Evolutionary conservation across 257 asterid species (phyloP).

Genomic region (Nicotiana knightiana): DNA sequence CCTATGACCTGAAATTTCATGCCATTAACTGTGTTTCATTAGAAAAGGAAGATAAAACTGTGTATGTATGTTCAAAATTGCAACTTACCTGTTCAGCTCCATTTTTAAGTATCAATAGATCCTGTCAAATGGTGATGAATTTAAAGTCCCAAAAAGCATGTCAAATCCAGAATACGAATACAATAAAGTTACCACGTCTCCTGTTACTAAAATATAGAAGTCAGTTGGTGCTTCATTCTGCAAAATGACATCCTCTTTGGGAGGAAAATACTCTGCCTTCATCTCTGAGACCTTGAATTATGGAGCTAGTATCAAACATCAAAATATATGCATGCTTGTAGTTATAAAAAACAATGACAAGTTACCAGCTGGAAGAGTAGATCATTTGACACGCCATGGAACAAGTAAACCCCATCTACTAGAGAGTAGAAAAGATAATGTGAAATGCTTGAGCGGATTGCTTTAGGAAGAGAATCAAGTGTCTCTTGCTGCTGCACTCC

Average conservation of each 20-base stretch:
- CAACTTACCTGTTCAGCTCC: slow-evolving; percentile 63
- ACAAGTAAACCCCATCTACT: slow-evolving; percentile 27
- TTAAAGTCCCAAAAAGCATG: no score
- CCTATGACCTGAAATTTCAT: slow-evolving; percentile 55
- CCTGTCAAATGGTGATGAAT: slow-evolving; percentile 19
- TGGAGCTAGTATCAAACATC: background rate
- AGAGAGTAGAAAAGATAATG: slow-evolving; percentile 29
- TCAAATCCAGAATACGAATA: background rate
- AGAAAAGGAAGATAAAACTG: background rate
- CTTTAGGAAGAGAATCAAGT: slow-evolving; percentile 34
- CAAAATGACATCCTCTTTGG: slow-evolving; percentile 41
- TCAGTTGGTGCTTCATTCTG: slow-evolving; percentile 54
- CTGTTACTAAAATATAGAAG: slow-evolving; percentile 39
- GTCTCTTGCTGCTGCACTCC: slow-evolving; percentile 40
- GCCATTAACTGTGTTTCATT: background rate
- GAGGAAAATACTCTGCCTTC: slow-evolving; percentile 50
- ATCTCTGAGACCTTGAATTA: slow-evolving; percentile 42
- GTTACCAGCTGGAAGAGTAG: slow-evolving; percentile 37
- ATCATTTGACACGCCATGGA: slow-evolving; percentile 32
- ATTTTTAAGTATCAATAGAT: slow-evolving; percentile 27
- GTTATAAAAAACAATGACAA: background rate
- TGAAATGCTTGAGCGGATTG: slow-evolving; percentile 38
- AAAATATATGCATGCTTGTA: background rate
- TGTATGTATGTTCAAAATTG: background rate
- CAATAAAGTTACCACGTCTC: slow-evolving; percentile 33